Evolutionary conservation across 805 yeast species (phyloP).

Genomic region (Lachancea quebecensis): DNA sequence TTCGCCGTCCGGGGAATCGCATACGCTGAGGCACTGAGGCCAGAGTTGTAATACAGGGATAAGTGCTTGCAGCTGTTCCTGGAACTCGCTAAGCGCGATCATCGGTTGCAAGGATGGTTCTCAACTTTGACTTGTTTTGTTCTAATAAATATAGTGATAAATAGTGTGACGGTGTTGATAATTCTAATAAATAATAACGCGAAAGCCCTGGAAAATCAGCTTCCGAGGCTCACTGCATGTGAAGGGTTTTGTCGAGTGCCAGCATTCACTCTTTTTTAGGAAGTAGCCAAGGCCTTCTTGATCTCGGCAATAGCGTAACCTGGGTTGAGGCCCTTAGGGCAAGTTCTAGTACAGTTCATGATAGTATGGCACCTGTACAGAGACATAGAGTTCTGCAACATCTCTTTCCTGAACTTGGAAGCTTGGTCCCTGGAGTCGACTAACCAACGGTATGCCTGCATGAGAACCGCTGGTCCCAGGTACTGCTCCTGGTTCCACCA

Average conservation of each 20-base stretch:
- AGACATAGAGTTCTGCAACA: constrained; percentile 95
- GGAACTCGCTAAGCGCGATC: constrained; percentile 1
- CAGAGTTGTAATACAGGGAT: constrained; percentile 1
- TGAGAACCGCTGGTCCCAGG: constrained; percentile 95
- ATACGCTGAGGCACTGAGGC: background rate
- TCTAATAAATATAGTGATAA: background rate
- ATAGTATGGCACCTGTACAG: constrained; percentile 98
- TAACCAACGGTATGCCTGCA: constrained; percentile 99
- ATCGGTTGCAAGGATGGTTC: background rate
- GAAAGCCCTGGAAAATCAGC: background rate
- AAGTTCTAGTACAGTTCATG: constrained; percentile 96
- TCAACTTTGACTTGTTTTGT: too few species aligned
- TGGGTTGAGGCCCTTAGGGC: constrained; percentile 98
- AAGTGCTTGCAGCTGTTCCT: background rate
- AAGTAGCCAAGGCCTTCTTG: constrained; percentile 86
- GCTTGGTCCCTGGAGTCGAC: constrained; percentile 96
- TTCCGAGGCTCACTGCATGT: background rate
- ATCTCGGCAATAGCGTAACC: constrained; percentile 96
- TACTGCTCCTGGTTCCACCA: constrained; percentile 99
- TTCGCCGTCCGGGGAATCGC: background rate
- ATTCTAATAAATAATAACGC: constrained; percentile 1
- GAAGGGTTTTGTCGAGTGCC: too few species aligned
- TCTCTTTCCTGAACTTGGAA: constrained; percentile 66
- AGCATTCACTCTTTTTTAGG: constrained; percentile 28
- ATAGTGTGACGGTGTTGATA: background rate